phyloP scores from a whole-genome alignment of 2,329 filamentous ascomycete genomes.

The Neonectria neomacrospora region DNA sequence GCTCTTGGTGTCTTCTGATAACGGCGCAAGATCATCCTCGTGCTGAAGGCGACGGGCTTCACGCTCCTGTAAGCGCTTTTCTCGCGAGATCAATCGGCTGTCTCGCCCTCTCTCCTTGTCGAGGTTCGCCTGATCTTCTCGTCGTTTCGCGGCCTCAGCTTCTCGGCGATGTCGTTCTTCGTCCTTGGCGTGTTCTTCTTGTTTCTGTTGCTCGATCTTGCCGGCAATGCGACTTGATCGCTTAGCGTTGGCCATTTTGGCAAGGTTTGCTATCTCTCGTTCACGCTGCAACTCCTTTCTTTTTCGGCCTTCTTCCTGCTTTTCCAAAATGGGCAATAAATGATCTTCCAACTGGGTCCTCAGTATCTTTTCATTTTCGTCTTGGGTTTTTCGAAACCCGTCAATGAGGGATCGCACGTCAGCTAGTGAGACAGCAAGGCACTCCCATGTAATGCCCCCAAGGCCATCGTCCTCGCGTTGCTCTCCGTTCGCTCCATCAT shows the following conservation, averaged over 20 bases:
- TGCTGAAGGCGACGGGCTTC: slow-evolving; percentile 85
- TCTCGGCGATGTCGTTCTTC: slow-evolving; percentile 62
- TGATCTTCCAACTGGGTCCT: slow-evolving; percentile 78
- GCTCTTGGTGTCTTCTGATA: slow-evolving; percentile 80
- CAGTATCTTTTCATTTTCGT: slow-evolving; percentile 86
- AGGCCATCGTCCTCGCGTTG: slow-evolving; percentile 69
- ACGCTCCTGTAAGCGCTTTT: slow-evolving; percentile 86
- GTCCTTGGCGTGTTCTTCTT: slow-evolving; percentile 77
- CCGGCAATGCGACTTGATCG: slow-evolving; percentile 88
- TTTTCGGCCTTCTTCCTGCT: slow-evolving; percentile 79
- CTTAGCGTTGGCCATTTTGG: slow-evolving; percentile 93
- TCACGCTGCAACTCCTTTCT: slow-evolving; percentile 74
- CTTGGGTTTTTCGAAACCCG: slow-evolving; percentile 78
- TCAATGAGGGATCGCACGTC: slow-evolving; percentile 80
- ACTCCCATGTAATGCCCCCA: slow-evolving; percentile 88
- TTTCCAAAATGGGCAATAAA: slow-evolving; percentile 85
- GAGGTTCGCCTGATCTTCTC: slow-evolving; percentile 70
- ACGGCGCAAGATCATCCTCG: slow-evolving; percentile 82
- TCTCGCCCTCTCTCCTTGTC: slow-evolving; percentile 79
- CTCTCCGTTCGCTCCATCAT: slow-evolving; percentile 45
- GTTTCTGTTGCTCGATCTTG: slow-evolving; percentile 81
- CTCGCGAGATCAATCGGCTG: slow-evolving; percentile 82
- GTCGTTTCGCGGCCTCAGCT: slow-evolving; percentile 73
- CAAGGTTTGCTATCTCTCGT: slow-evolving; percentile 81
- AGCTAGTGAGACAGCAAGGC: slow-evolving; percentile 81